Base-by-base conservation (phyloP, 129 eudicot species). In the Flaveria linearis region DNA sequence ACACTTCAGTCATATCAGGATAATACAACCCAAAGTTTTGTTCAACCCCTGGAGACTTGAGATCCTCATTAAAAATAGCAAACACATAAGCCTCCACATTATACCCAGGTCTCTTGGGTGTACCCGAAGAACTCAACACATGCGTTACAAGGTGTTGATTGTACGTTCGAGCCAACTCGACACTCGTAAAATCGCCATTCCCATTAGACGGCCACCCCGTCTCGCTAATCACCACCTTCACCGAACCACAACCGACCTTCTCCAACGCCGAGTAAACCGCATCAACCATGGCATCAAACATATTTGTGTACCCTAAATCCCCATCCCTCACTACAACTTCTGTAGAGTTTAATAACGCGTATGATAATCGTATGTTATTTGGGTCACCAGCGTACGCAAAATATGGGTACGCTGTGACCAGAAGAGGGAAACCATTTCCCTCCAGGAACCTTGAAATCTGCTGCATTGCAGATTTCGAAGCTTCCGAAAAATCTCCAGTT, bases 141-240 rank as follows among this genome's bases (percentile, higher is more conserved):
- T 82, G 87, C 0, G 36, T 23, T 13, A 82, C 75, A 78, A 82
- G 71, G 8, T 86, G 77, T 62, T 73, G 73, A 52, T 80, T 77
- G 9, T 86, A 83, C 1, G 55, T 78, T 60, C 17, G 68, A 17
- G 90, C 87, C 33, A 71, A 20, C 0, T 11, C 17, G 2, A 20
- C 56, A 0, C 73, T 77, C 28, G 90, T 79, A 9, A 60, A 30
- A 61, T 36, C 69, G 0, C 87, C 85, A 39, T 86, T 83, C 43
- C 78, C 85, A 0, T 75, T 30, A 0, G 84, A 84, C 1, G 90
- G 87, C 87, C 90, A 86, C 75, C 85, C 87, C 20, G 72, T 86
- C 85, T 86, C 90, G 5, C 83, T 71, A 9, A 83, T 47, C 58
- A 83, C 81, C 9, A 86, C 58, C 20, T 83, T 76, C 7, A 86